Evolutionary conservation across 1,139 yeast species (phyloP).

Genomic region (Saccharomyces hybrid): DNA sequence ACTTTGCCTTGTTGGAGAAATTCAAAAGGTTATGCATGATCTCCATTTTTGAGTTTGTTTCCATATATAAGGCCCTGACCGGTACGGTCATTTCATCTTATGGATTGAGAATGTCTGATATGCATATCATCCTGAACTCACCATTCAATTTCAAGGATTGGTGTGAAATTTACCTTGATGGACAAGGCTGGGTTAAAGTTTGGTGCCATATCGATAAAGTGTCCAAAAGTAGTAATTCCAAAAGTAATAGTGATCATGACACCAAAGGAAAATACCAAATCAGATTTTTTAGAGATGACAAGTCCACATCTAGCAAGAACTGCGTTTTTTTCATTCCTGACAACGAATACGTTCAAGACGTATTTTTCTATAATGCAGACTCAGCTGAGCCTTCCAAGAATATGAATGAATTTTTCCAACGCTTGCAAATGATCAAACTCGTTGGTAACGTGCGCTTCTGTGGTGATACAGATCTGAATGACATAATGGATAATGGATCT

Average conservation of each 20-base stretch:
- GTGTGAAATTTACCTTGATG: conserved; percentile 29
- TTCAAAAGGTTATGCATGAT: conserved; percentile 16
- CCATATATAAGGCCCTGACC: conserved; percentile 26
- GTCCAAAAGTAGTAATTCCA: conserved; percentile 9
- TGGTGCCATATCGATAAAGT: conserved; percentile 30
- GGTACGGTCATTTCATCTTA: conserved; percentile 26
- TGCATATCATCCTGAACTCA: conserved; percentile 24
- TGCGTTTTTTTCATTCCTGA: conserved; percentile 26
- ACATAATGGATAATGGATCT: not conserved
- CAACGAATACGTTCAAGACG: conserved; percentile 23
- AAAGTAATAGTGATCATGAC: not conserved
- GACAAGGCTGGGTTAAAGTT: conserved; percentile 27
- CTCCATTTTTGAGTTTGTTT: conserved; percentile 23
- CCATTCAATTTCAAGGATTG: conserved; percentile 30
- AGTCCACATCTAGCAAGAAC: conserved; percentile 17
- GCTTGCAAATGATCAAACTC: conserved; percentile 17
- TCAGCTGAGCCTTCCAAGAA: conserved; percentile 2
- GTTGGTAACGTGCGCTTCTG: conserved; percentile 5
- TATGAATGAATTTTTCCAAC: conserved; percentile 9
- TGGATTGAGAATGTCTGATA: conserved; percentile 28
- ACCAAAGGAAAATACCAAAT: conserved; percentile 23
- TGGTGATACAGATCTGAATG: not conserved
- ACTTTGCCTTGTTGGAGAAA: conserved; percentile 4
- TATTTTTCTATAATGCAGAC: conserved; percentile 21
- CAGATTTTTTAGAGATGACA: conserved; percentile 26